phyloP scores from a whole-genome alignment of 1,284 basidiomycete species.

The Filobasidium uniguttulatum region DNA sequence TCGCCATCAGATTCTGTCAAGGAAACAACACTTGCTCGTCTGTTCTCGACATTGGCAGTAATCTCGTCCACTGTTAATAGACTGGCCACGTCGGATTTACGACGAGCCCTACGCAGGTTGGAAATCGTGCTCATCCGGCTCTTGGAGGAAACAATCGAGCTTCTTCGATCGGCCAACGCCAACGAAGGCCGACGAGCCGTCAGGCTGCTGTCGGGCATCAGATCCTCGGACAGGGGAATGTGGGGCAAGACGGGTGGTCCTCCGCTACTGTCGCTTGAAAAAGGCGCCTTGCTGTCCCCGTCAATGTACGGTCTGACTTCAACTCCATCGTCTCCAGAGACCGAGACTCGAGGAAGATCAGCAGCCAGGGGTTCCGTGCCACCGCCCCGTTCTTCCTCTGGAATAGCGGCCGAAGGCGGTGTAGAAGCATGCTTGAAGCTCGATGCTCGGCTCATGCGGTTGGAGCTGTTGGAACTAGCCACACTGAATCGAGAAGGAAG shows the following conservation, averaged over 20 bases:
- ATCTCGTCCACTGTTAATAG: constrained; percentile 95
- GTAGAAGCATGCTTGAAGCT: constrained; percentile 16
- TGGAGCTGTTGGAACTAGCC: constrained; percentile 16
- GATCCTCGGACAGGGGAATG: constrained; percentile 61
- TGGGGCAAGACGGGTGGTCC: constrained; percentile 55
- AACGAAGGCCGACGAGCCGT: neutral
- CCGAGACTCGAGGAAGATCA: constrained; percentile 23
- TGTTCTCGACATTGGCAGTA: constrained; percentile 85
- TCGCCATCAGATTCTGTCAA: constrained; percentile 35
- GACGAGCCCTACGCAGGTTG: constrained; percentile 62
- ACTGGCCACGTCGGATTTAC: constrained; percentile 75
- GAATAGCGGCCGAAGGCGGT: constrained; percentile 22
- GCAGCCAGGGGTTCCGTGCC: too few relatives aligned
- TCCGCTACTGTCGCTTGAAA: constrained; percentile 18
- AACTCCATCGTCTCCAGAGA: constrained; percentile 23
- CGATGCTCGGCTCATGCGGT: constrained; percentile 18
- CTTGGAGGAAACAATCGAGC: constrained; percentile 39
- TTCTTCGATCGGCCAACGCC: neutral
- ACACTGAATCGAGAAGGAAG: constrained; percentile 15
- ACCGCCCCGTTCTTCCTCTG: constrained; percentile 23
- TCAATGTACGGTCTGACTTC: constrained; percentile 10
- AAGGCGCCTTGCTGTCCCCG: constrained; percentile 16
- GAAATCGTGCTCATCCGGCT: constrained; percentile 62
- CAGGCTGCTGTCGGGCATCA: constrained; percentile 66
- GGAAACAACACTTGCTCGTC: constrained; percentile 45